Percentiles rank a stretch among this genome's conserved stretches.
These are phyloP conservation scores for Paramecium sonneborni DNA, from an alignment of 73 alveolate genomes.

Conservation along the genomic window DNA sequence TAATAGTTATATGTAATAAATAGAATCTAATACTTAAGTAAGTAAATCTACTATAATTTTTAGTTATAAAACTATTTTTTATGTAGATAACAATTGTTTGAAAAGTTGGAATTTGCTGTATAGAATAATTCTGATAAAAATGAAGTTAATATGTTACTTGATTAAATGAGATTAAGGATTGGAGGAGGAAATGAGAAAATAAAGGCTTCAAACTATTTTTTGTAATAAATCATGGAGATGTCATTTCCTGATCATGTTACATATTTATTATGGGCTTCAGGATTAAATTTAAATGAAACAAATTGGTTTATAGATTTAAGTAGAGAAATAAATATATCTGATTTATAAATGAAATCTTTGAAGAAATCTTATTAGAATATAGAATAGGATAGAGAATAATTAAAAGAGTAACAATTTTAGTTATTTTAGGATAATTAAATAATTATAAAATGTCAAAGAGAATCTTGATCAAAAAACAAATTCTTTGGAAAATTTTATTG, in stretches of 20 bases:
- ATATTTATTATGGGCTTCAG: constrained; percentile 51
- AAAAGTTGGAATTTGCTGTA: constrained; percentile 50
- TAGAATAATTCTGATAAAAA: constrained; percentile 33
- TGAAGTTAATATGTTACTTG: constrained; percentile 45
- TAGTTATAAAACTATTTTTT: constrained; percentile 46
- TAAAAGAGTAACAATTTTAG: constrained; percentile 40
- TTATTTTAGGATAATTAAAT: not conserved
- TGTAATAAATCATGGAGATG: constrained; percentile 41
- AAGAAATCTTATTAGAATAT: constrained; percentile 39
- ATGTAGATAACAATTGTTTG: constrained; percentile 61
- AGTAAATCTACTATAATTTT: no score
- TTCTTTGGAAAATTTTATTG: constrained; percentile 49
- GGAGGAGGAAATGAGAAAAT: constrained; percentile 65
- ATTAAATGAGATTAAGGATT: constrained; percentile 59
- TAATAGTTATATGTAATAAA: not conserved
- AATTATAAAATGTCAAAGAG: constrained; percentile 31
- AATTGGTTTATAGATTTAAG: constrained; percentile 18
- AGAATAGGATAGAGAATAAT: constrained; percentile 5
- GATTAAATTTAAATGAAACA: constrained; percentile 3
- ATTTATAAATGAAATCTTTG: constrained; percentile 12
- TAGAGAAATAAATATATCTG: not conserved
- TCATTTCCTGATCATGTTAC: constrained; percentile 48
- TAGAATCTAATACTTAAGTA: constrained; percentile 34
- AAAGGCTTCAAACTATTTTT: constrained; percentile 54
- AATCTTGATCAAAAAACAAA: constrained; percentile 13